A percentile compares a stretch with the other conserved stretches of the same genome.
phyloP scores from a whole-genome alignment of 1,139 yeast genomes.

The Suhomyces choctaworum region DNA sequence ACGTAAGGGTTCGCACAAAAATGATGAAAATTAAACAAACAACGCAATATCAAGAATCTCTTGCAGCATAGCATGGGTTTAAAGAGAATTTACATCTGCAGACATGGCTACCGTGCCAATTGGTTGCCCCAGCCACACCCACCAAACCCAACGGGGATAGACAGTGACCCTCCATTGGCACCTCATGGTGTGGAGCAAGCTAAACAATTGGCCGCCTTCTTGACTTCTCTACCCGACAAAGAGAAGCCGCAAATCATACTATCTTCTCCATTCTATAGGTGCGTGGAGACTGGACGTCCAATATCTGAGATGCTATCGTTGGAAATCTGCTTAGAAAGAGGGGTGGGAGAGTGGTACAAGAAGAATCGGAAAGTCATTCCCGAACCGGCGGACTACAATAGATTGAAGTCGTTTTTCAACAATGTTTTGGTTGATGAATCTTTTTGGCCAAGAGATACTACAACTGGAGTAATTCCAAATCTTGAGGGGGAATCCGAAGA shows the following conservation, averaged over 20 bases:
- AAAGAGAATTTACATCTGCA: conserved; percentile 49
- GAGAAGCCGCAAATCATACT: conserved; percentile 64
- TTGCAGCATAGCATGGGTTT: conserved; percentile 48
- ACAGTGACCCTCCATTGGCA: conserved; percentile 78
- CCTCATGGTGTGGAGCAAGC: conserved; percentile 82
- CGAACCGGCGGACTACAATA: conserved; percentile 55
- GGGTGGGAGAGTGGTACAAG: conserved; percentile 73
- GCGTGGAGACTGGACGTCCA: conserved; percentile 79
- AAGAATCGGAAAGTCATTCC: conserved; percentile 56
- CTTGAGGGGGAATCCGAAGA: conserved; percentile 64
- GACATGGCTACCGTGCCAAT: conserved; percentile 81
- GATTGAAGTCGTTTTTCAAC: conserved; percentile 50
- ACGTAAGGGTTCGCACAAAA: no score
- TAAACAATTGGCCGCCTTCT: conserved; percentile 60
- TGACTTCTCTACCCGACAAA: conserved; percentile 35
- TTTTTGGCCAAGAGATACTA: conserved; percentile 45
- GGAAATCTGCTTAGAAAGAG: conserved; percentile 65
- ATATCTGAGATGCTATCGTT: conserved; percentile 56
- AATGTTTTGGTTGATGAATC: conserved; percentile 41
- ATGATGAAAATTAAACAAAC: no score
- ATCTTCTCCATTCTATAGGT: conserved; percentile 85
- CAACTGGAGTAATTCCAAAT: conserved; percentile 52
- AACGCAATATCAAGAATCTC: no score
- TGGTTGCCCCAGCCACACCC: conserved; percentile 81
- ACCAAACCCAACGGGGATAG: conserved; percentile 76